Base-by-base conservation (phyloP, 2,329 filamentous ascomycete species). In the Neocucurbitaria cava region DNA sequence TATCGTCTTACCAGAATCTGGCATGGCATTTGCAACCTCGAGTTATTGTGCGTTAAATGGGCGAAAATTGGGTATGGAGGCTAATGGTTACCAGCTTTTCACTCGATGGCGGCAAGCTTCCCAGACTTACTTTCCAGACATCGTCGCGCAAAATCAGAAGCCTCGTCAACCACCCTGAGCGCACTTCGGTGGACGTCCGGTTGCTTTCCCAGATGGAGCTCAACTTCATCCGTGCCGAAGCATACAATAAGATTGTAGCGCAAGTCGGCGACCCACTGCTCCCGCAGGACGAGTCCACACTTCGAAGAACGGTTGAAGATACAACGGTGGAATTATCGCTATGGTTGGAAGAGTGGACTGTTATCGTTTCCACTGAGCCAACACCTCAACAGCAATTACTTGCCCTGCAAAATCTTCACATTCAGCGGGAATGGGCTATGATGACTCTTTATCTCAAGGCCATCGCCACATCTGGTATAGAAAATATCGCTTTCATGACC, bases 401-500 rank as follows among this genome's bases (percentile, higher is more conserved):
- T n/a, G 69, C 69, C 0, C 56, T 78, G 0, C 68, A 80, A 4
- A 83, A 84, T 18, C 68, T 85, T 1, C 75, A 76, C 2, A 79
- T 85, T 0, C 82, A 85, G 59, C 78, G 78, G 53, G 81, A 81
- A 57, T 85, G 83, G 83, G 79, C 81, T 1, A 76, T 82, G 15
- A 80, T 82, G 39, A 83, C 83, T 63, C 76, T 82, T 0, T 73
- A 83, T 52, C 81, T 82, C 42, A 81, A 82, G 62, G 82, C 81
- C 0, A 66, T 85, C 0, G 78, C 80, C 38, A 74, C 76, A 4
- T 77, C 80, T 46, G 81, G 80, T 3, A 77, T 82, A 7, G 79
- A 82, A 41, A 82, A 83, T 40, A 76, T 83, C 31, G 79, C 78
- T 24, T 73, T 81, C 2, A 84, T 85, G 81, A 81, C 79, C 0